Conservation (phyloP, 2,329 filamentous ascomycete genomes). For the Colletotrichum simmondsii region DNA sequence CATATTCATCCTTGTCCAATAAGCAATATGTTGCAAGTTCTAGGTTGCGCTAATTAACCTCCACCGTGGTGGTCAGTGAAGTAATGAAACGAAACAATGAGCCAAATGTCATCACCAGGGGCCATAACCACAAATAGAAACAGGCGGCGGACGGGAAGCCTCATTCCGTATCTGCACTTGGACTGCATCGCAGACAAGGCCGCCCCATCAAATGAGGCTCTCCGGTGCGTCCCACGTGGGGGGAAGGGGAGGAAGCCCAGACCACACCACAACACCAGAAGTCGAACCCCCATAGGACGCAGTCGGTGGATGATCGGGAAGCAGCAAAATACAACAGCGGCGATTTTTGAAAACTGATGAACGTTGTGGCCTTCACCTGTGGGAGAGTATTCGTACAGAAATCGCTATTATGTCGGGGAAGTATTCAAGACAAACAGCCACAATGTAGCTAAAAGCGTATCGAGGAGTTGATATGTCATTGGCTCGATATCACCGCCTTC, state of each 20-base stretch:
- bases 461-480: no score
- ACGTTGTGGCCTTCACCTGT: no score
- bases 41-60: not conserved
- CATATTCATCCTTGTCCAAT: not conserved
- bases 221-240: constrained; percentile 30
- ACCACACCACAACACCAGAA: not conserved
- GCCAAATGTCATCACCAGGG: constrained; percentile 11
- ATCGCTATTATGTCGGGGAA: no score
- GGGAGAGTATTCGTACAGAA: no score
- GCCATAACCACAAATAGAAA: constrained; percentile 17
- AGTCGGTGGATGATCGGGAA: no score
- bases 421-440: no score
- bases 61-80: not conserved
- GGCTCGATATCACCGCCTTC: no score
- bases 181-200: constrained; percentile 17
- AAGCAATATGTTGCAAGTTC: constrained; percentile 16
- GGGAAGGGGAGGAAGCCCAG: not conserved
- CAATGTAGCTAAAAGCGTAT: no score
- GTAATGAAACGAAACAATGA: constrained; percentile 24
- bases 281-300: not conserved
- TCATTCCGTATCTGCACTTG: constrained; percentile 6
- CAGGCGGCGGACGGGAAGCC: not conserved
- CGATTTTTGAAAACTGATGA: no score
- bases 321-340: no score
- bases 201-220: constrained; percentile 31